phyloP scores from a whole-genome alignment of 768 basidiomycete genomes.

The Lactifluus subvellereus region DNA sequence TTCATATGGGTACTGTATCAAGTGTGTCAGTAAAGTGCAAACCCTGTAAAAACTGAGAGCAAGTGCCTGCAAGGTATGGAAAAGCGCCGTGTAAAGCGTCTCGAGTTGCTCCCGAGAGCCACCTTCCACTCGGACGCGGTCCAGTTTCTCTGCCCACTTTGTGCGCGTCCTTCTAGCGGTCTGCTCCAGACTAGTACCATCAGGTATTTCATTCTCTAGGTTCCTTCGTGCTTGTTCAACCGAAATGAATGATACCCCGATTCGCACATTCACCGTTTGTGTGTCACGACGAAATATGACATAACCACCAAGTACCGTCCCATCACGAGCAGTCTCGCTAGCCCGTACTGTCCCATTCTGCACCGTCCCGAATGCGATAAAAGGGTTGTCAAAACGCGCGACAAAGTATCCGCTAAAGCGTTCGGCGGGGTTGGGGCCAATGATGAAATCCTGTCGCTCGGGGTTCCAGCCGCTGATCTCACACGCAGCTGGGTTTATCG shows the following conservation, averaged over 20 bases:
- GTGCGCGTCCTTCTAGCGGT: constrained; percentile 34
- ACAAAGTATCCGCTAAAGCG: constrained; percentile 46
- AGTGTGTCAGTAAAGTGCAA: constrained; percentile 19
- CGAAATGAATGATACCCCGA: constrained; percentile 49
- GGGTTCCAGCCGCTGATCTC: constrained; percentile 61
- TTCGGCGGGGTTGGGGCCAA: constrained; percentile 43
- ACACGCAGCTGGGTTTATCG: constrained; percentile 36
- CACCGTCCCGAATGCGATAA: constrained; percentile 35
- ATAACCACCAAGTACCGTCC: constrained; percentile 49
- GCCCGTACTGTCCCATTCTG: not conserved
- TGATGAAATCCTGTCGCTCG: constrained; percentile 67
- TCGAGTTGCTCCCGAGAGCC: not conserved
- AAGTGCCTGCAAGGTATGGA: not conserved
- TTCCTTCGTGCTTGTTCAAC: constrained; percentile 36
- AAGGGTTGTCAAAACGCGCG: constrained; percentile 48
- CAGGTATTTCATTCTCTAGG: constrained; percentile 37
- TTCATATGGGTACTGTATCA: constrained; percentile 66
- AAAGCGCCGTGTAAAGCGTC: not conserved
- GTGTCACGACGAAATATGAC: constrained; percentile 37
- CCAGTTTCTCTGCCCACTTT: constrained; percentile 40
- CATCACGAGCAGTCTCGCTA: not conserved
- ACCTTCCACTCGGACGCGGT: constrained; percentile 28
- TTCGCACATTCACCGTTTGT: constrained; percentile 44
- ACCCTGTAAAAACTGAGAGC: not conserved
- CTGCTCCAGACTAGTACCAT: constrained; percentile 35